Percentiles rank a stretch among this genome's conserved stretches.
Evolutionary conservation across 192 early-diverging fungal species (phyloP).

Genomic region (Coemansia sp.): DNA sequence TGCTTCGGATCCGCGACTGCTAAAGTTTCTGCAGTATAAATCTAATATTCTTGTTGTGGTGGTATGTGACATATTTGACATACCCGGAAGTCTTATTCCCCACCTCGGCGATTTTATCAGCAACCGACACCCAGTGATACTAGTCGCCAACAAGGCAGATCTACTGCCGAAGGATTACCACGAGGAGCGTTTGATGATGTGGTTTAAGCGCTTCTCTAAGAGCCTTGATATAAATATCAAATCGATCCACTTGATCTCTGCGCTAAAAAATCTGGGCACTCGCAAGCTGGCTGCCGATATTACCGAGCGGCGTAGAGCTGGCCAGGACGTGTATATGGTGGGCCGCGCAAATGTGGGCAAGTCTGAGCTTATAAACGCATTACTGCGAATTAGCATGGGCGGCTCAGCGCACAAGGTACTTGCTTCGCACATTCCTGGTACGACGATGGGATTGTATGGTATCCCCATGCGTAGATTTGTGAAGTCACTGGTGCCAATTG

Average conservation of each 20-base stretch:
- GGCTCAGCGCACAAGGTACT: conserved; percentile 57
- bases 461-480: conserved; percentile 61
- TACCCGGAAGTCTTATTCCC: conserved; percentile 62
- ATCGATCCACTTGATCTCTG: conserved; percentile 59
- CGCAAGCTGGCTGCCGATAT: conserved; percentile 55
- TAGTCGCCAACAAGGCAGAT: conserved; percentile 74
- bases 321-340: conserved; percentile 67
- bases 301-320: conserved; percentile 28
- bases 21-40: conserved; percentile 59
- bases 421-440: conserved; percentile 66
- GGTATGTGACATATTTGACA: conserved; percentile 68
- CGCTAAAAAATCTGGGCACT: conserved; percentile 60
- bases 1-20: conserved; percentile 54
- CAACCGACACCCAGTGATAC: conserved; percentile 53
- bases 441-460: conserved; percentile 65
- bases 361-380: conserved; percentile 67
- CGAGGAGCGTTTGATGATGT: conserved; percentile 56
- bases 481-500: conserved; percentile 40
- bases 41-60: conserved; percentile 56
- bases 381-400: conserved; percentile 58
- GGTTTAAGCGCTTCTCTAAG: conserved; percentile 55
- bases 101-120: conserved; percentile 58
- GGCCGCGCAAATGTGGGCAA: conserved; percentile 78
- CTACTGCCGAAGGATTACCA: conserved; percentile 61
- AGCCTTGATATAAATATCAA: conserved; percentile 43